A percentile compares a stretch with the other conserved stretches of the same genome.
Conservation (phyloP, 2,329 filamentous ascomycete species). For the Aspergillus candidus region DNA sequence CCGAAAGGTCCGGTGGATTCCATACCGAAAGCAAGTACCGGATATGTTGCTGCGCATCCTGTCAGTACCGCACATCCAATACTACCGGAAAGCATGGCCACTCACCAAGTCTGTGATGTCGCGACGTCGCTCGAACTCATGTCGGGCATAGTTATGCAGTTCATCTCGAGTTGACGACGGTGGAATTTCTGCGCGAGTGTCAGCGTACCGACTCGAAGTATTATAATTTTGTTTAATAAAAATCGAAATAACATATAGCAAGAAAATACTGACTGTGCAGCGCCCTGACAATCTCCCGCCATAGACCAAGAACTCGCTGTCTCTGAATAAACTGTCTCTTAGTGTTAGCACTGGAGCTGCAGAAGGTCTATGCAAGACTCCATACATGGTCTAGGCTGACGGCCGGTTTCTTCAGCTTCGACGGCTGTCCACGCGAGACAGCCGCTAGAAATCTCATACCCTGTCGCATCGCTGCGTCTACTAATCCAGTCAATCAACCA, state of each 20-base stretch:
- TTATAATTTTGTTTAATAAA: background rate
- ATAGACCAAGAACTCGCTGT: slow-evolving; percentile 38
- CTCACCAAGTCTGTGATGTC: slow-evolving; percentile 39
- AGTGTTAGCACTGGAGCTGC: slow-evolving; percentile 5
- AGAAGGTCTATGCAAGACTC: slow-evolving; percentile 1
- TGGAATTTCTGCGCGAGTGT: slow-evolving; percentile 29
- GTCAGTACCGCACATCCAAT: background rate
- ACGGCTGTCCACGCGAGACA: slow-evolving; percentile 23
- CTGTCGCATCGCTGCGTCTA: slow-evolving; percentile 22
- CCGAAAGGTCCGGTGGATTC: background rate
- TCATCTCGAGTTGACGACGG: slow-evolving; percentile 37
- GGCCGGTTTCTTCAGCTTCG: slow-evolving; percentile 32
- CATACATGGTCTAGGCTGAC: slow-evolving; percentile 37
- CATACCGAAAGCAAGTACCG: slow-evolving; percentile 41
- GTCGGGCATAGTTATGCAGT: slow-evolving; percentile 37
- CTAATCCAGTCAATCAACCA: background rate
- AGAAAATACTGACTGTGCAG: slow-evolving; percentile 29
- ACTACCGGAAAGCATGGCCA: slow-evolving; percentile 1
- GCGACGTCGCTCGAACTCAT: slow-evolving; percentile 41
- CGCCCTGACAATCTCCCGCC: slow-evolving; percentile 38
- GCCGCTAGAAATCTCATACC: slow-evolving; percentile 24
- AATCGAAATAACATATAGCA: background rate
- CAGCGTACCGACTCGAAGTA: no score
- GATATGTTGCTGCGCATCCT: slow-evolving; percentile 33
- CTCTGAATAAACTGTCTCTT: slow-evolving; percentile 36